Conservation (phyloP, 768 basidiomycete genomes). For the Amanita muscaria region DNA sequence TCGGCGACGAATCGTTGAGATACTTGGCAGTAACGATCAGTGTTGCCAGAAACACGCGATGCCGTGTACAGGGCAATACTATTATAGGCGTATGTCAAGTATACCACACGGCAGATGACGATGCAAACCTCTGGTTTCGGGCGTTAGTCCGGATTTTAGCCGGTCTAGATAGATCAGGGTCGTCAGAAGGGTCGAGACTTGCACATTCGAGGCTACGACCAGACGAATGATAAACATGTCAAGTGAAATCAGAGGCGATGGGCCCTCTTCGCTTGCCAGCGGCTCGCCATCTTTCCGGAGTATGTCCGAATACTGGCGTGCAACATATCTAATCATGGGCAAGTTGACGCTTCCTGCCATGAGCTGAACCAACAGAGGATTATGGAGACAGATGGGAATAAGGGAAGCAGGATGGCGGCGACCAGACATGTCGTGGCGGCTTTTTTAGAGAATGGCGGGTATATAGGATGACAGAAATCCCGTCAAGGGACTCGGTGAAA, state of each 20-base stretch:
- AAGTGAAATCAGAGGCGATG: conserved; percentile 42
- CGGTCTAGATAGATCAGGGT: conserved; percentile 91
- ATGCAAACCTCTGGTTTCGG: conserved; percentile 72
- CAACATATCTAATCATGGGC: conserved; percentile 84
- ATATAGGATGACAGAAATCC: conserved; percentile 7
- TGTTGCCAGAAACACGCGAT: conserved; percentile 91
- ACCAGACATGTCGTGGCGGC: not conserved
- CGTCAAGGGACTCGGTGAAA: conserved; percentile 7
- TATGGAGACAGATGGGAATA: conserved; percentile 64
- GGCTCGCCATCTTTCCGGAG: conserved; percentile 63
- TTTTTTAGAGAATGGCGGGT: conserved; percentile 4
- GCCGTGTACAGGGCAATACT: conserved; percentile 85
- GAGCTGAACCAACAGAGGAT: conserved; percentile 72
- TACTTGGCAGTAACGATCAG: conserved; percentile 97
- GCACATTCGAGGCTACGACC: conserved; percentile 76
- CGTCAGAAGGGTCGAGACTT: conserved; percentile 82
- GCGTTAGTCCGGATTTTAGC: conserved; percentile 69
- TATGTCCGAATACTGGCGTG: conserved; percentile 65
- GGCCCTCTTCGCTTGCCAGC: conserved; percentile 22
- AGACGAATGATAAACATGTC: conserved; percentile 80
- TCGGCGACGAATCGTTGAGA: conserved; percentile 92
- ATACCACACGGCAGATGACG: not conserved
- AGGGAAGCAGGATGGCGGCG: conserved; percentile 74
- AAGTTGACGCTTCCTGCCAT: conserved; percentile 68
- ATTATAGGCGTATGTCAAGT: conserved; percentile 17